Conservation (phyloP, 2,329 filamentous ascomycete genomes). For the Fusarium poae region DNA sequence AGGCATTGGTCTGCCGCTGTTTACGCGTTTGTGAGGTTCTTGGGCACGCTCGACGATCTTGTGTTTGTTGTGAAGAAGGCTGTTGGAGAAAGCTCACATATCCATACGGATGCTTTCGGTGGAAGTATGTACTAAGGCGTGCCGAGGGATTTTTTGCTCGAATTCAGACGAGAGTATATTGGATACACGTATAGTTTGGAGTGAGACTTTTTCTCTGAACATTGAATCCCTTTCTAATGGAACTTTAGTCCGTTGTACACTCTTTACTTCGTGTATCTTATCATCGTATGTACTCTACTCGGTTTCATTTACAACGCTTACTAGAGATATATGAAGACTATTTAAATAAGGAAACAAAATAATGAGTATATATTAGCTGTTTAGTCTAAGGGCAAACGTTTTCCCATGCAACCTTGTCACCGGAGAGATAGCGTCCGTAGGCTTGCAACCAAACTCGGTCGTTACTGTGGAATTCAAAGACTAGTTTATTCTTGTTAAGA, state of each 20-base stretch:
- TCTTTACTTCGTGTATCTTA: background rate
- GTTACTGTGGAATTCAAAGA: too few species aligned
- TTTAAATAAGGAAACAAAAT: background rate
- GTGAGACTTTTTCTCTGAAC: background rate
- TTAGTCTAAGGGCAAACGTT: accelerated
- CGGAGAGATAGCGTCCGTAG: background rate
- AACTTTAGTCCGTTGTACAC: background rate
- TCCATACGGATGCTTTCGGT: constrained; percentile 17
- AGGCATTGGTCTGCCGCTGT: constrained; percentile 26
- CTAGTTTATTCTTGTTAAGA: background rate
- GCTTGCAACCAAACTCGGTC: background rate
- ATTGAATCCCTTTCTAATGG: too few species aligned
- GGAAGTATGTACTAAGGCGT: constrained; percentile 1
- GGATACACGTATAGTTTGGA: background rate
- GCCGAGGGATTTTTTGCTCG: accelerated
- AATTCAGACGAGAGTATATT: background rate
- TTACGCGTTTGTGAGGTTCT: constrained; percentile 23
- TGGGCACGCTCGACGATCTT: constrained; percentile 22
- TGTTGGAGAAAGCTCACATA: constrained; percentile 23
- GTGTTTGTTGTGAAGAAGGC: constrained; percentile 23
- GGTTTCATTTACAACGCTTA: too few species aligned
- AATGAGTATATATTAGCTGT: background rate
- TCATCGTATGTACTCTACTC: background rate
- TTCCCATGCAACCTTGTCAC: background rate
- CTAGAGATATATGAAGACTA: background rate